Conservation (phyloP, 805 yeast species). For the Zygoascus flipseniorum region DNA sequence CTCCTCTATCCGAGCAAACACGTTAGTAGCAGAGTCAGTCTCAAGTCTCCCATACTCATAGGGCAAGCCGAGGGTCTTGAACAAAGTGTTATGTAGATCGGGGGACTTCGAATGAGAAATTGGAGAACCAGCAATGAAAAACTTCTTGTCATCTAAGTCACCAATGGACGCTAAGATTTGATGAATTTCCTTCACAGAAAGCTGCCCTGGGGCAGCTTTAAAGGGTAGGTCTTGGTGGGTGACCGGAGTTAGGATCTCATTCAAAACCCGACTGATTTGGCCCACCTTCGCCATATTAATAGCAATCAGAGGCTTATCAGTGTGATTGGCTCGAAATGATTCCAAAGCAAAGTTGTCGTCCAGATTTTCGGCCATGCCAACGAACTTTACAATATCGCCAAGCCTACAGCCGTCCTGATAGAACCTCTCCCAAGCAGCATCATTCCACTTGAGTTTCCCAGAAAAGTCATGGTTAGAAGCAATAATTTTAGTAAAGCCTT, state of each 20-base stretch:
- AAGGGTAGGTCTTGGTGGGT: slow-evolving; percentile 61
- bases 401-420: slow-evolving; percentile 57
- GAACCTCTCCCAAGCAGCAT: slow-evolving; percentile 65
- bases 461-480: slow-evolving; percentile 75
- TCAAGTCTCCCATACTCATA: slow-evolving; percentile 61
- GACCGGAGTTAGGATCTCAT: slow-evolving; percentile 72
- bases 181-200: slow-evolving; percentile 60
- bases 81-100: slow-evolving; percentile 72
- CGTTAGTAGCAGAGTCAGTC: slow-evolving; percentile 52
- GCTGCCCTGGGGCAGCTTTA: slow-evolving; percentile 75
- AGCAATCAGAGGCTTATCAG: slow-evolving; percentile 61
- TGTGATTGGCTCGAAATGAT: slow-evolving; percentile 51
- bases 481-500: slow-evolving; percentile 60
- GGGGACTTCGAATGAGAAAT: slow-evolving; percentile 87
- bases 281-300: slow-evolving; percentile 76
- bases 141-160: slow-evolving; percentile 47
- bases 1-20: slow-evolving; percentile 42
- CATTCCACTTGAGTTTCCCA: slow-evolving; percentile 56
- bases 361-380: slow-evolving; percentile 60
- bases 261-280: slow-evolving; percentile 69
- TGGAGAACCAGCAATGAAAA: slow-evolving; percentile 75
- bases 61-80: slow-evolving; percentile 67
- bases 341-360: slow-evolving; percentile 68
- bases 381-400: slow-evolving; percentile 73
- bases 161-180: slow-evolving; percentile 51